Conservation (phyloP, 2,329 filamentous ascomycete genomes). For the Cercospora zeae-maydis region DNA sequence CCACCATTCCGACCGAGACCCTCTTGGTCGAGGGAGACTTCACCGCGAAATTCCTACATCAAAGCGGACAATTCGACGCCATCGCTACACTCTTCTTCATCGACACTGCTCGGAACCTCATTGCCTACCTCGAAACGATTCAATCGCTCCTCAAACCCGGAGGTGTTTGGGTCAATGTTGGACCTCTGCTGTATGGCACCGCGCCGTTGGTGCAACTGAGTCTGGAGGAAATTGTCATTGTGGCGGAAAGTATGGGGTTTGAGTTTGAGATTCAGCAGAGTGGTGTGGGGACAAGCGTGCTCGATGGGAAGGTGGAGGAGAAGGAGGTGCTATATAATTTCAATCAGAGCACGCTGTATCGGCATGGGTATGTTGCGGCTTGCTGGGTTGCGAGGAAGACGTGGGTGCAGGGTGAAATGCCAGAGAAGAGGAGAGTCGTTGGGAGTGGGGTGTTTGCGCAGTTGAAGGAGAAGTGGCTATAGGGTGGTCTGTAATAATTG, state of each 20-base stretch:
- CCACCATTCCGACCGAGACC: neutral
- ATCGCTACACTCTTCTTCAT: conserved; percentile 90
- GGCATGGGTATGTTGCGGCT: conserved; percentile 12
- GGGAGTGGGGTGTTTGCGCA: neutral
- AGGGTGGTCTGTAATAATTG: too few species aligned
- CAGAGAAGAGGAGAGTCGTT: neutral
- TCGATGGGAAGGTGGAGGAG: neutral
- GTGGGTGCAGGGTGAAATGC: neutral
- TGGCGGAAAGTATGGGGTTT: conserved; percentile 22
- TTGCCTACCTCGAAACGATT: conserved; percentile 81
- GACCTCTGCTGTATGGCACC: conserved; percentile 65
- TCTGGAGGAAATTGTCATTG: conserved; percentile 17
- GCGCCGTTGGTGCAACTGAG: conserved; percentile 21
- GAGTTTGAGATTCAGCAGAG: conserved; percentile 8
- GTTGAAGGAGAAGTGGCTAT: conserved; percentile 6
- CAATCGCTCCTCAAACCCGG: conserved; percentile 68
- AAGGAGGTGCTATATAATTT: conserved; percentile 10
- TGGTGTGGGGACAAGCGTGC: neutral
- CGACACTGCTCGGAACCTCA: conserved; percentile 86
- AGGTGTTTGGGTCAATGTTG: conserved; percentile 80
- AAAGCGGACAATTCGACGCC: conserved; percentile 52
- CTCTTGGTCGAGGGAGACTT: conserved; percentile 37
- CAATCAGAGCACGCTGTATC: conserved; percentile 4
- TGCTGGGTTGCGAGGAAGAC: conserved; percentile 12
- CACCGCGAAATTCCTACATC: conserved; percentile 52